Base-by-base conservation (phyloP, 148 eudicot genomes). In the Cornus controversa region DNA sequence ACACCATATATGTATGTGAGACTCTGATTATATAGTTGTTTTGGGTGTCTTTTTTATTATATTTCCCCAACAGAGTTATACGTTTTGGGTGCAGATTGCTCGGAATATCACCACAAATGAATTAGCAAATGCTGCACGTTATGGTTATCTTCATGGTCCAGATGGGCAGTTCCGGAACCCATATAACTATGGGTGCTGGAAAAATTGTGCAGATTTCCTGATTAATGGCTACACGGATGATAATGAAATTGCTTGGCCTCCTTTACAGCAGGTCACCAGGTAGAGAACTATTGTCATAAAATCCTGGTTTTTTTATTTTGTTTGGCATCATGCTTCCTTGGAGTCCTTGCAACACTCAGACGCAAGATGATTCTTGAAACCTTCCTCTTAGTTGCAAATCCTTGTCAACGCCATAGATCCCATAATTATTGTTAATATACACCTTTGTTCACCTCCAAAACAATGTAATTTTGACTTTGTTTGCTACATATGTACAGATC, bases 61-160 rank as follows among this genome's bases (percentile, higher is more conserved):
- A n/a, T 62, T 22, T 60, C 26, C 31, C n/a, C n/a, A 66, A 67
- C 45, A 71, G 18, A 20, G 28, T 53, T n/a, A 26, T 71, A 26
- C 85, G 37, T 47, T 25, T 69, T 16, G 15, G 27, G 28, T 76
- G 82, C 91, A 95, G 99, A 95, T 95, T 74, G 92, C 94, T 74
- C 84, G 92, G 72, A 95, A 95, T 84, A 84, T 93, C 70, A 95
- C 97, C 2, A 95, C 99, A 14, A 95, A 93, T 75, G 99, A 95
- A 83, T 64, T 84, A 45, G 93, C 91, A 62, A 95, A 95, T 76
- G 84, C 90, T 23, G 36, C 72, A 31, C 93, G 99, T 6, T 95
- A 95, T 71, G 79, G 85, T 11, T 91, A 95, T 85, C 94, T 95
- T 62, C 92, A 79, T 9, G 90, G 92, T 36, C 91, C 92, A 73